These are phyloP conservation scores for Xylaria castorea DNA, from an alignment of 495 filamentous ascomycete genomes.

Conservation along the genomic window DNA sequence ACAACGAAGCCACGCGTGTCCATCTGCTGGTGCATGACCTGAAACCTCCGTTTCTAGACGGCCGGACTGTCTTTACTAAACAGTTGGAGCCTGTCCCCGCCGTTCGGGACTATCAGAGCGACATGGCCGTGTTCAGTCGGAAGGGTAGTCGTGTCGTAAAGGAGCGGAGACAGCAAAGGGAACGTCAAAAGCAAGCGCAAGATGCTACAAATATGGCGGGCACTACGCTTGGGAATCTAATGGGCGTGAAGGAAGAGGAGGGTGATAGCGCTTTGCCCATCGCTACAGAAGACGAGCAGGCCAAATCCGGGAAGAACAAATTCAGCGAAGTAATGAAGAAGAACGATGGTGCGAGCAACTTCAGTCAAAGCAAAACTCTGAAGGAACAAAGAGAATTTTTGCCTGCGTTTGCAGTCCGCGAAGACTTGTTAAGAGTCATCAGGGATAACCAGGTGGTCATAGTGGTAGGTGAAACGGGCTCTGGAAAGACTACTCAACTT, in stretches of 20 bases:
- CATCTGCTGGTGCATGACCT: constrained; percentile 95
- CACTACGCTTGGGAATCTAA: constrained; percentile 89
- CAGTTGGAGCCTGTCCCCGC: constrained; percentile 95
- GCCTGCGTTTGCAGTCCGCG: constrained; percentile 95
- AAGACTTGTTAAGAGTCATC: constrained; percentile 93
- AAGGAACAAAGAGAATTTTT: constrained; percentile 92
- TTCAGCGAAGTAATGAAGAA: constrained; percentile 92
- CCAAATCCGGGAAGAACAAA: constrained; percentile 63
- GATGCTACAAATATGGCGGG: constrained; percentile 93
- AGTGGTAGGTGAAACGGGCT: constrained; percentile 95
- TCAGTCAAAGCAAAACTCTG: constrained; percentile 90
- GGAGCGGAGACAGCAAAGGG: constrained; percentile 88
- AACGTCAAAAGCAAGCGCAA: constrained; percentile 93
- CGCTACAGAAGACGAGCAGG: constrained; percentile 72
- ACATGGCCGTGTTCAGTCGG: constrained; percentile 97
- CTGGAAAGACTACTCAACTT: constrained; percentile 95
- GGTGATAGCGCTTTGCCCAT: constrained; percentile 84
- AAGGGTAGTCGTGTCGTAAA: constrained; percentile 94
- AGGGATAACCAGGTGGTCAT: constrained; percentile 97
- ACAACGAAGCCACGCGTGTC: constrained; percentile 87
- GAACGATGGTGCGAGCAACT: constrained; percentile 84
- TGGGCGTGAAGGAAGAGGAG: constrained; percentile 95
- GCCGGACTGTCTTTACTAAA: constrained; percentile 93
- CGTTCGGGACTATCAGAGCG: constrained; percentile 91
- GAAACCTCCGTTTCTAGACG: constrained; percentile 94